Percentiles rank a stretch among this genome's conserved stretches.
phyloP scores from a whole-genome alignment of 2,329 filamentous ascomycete species.

The Pezicula carpinea region DNA sequence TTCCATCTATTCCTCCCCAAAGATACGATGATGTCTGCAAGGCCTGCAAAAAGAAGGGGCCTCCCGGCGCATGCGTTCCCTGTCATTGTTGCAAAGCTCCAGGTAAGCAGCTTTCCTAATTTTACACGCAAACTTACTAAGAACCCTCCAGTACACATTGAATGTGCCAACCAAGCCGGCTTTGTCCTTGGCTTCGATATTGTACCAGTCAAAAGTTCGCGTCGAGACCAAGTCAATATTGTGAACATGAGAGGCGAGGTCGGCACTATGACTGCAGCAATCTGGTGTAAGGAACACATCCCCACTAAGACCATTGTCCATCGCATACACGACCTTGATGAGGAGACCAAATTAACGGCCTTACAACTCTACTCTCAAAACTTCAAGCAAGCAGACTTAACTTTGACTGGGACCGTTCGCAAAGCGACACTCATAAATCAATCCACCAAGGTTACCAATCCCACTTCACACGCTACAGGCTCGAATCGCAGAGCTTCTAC shows the following conservation, averaged over 20 bases:
- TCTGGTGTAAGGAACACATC: constrained; percentile 92
- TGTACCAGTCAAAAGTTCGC: constrained; percentile 80
- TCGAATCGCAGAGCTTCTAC: constrained; percentile 53
- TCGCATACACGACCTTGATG: constrained; percentile 70
- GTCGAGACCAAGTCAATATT: constrained; percentile 74
- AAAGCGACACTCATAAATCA: constrained; percentile 66
- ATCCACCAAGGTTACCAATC: constrained; percentile 28
- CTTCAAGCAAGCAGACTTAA: constrained; percentile 91
- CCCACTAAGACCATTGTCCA: constrained; percentile 69
- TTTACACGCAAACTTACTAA: not conserved
- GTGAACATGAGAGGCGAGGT: constrained; percentile 77
- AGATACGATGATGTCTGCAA: constrained; percentile 78
- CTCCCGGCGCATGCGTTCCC: constrained; percentile 68
- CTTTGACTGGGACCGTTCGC: constrained; percentile 84
- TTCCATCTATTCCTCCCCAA: constrained; percentile 71
- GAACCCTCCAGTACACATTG: constrained; percentile 61
- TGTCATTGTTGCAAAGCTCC: constrained; percentile 68
- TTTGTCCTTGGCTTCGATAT: constrained; percentile 89
- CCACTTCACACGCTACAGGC: constrained; percentile 22
- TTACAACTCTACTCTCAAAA: constrained; percentile 82
- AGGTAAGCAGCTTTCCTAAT: constrained; percentile 26
- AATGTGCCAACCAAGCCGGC: constrained; percentile 80
- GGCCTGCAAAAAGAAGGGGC: constrained; percentile 65
- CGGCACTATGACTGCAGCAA: constrained; percentile 75
- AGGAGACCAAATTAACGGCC: constrained; percentile 68